These are phyloP conservation scores for Brassica hybrid DNA, from an alignment of 441 rosid species.

Conservation along the genomic window DNA sequence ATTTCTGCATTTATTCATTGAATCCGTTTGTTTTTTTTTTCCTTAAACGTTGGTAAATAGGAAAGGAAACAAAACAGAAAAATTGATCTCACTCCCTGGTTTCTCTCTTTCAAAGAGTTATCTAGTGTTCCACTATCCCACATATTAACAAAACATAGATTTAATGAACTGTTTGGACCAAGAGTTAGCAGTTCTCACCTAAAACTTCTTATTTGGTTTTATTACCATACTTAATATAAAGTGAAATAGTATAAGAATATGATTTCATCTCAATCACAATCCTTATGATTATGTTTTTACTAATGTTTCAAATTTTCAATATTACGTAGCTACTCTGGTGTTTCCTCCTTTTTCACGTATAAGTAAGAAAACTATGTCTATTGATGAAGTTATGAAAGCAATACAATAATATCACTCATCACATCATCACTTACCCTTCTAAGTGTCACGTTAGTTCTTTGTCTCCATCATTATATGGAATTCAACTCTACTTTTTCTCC, in stretches of 20 bases:
- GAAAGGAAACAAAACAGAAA: not conserved
- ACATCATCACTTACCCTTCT: not conserved
- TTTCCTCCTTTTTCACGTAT: too few species aligned
- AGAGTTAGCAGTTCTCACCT: conserved; percentile 14
- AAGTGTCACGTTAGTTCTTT: not conserved
- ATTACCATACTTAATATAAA: not conserved
- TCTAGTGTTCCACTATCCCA: conserved; percentile 2
- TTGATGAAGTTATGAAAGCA: not conserved
- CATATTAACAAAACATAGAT: not conserved
- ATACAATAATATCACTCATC: too few species aligned
- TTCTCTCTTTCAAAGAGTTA: not conserved
- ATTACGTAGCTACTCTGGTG: too few species aligned
- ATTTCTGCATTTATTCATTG: not conserved
- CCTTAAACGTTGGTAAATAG: too few species aligned
- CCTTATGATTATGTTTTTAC: too few species aligned
- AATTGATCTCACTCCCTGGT: not conserved
- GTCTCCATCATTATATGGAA: not conserved
- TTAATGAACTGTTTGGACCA: not conserved
- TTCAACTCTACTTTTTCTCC: not conserved
- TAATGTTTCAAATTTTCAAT: too few species aligned
- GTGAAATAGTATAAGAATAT: not conserved
- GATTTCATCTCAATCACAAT: too few species aligned
- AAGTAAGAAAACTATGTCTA: too few species aligned
- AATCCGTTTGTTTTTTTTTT: not conserved
- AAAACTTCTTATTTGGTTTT: conserved; percentile 8